Percentiles rank a stretch among this genome's conserved stretches.
phyloP scores from a whole-genome alignment of 768 basidiomycete genomes.

The Rhodotorula babjevae region DNA sequence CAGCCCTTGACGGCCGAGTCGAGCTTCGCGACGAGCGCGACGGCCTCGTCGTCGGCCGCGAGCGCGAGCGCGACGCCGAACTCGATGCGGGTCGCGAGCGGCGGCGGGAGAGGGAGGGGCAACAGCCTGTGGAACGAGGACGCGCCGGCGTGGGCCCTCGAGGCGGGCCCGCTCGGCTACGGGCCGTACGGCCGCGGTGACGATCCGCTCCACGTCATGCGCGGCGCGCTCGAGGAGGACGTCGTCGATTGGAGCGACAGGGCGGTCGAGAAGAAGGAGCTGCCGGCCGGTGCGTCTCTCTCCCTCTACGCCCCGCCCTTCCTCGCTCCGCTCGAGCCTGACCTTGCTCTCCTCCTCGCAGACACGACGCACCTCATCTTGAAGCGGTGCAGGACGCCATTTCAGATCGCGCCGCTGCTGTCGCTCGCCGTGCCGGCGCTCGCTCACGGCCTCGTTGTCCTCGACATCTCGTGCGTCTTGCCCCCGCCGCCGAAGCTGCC shows the following conservation, averaged over 20 bases:
- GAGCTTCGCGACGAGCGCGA: neutral
- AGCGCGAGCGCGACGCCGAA: too few species aligned
- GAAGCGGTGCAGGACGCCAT: slow-evolving; percentile 71
- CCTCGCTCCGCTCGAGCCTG: neutral
- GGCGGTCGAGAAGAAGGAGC: slow-evolving; percentile 57
- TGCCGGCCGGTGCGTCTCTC: slow-evolving; percentile 6
- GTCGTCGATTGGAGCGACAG: slow-evolving; percentile 72
- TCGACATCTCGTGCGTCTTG: slow-evolving; percentile 65
- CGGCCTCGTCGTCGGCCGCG: neutral
- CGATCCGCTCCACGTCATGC: neutral
- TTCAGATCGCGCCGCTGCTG: slow-evolving; percentile 71
- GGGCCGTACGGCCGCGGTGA: neutral
- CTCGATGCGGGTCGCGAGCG: neutral
- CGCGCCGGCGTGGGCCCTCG: neutral
- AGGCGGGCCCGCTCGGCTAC: slow-evolving; percentile 39
- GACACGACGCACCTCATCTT: slow-evolving; percentile 92
- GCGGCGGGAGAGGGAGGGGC: neutral
- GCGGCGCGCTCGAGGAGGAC: slow-evolving; percentile 66
- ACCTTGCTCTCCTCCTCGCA: slow-evolving; percentile 44
- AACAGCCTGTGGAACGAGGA: slow-evolving; percentile 24
- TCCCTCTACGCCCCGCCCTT: neutral
- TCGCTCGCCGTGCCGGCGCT: slow-evolving; percentile 66
- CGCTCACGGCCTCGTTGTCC: slow-evolving; percentile 70
- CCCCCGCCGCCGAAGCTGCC: too few species aligned
- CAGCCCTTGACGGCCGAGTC: neutral